Base-by-base conservation (phyloP, 2,329 filamentous ascomycete species). In the Esteya vermicola region DNA sequence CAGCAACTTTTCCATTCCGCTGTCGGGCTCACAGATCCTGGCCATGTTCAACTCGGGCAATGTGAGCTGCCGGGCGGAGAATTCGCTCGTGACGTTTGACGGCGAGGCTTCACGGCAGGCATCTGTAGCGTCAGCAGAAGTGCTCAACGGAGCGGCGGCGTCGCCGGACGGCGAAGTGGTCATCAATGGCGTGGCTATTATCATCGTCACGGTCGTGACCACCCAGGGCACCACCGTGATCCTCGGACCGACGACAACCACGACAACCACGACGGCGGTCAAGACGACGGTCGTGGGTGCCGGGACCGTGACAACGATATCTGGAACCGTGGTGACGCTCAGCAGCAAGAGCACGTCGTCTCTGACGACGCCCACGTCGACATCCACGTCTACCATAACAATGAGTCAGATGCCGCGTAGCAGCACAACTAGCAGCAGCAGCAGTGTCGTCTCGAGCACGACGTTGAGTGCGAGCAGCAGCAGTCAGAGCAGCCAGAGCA, bases 61-160 rank as follows among this genome's bases (percentile, higher is more conserved):
- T 47, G 64, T 94, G 14, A 86, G 82, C 40, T 98, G 91, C 57
- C 75, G 75, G 9, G 75, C 79, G 0, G 81, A 95, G 56, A 96
- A 96, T 51, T 80, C 85, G 0, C 68, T 98, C 4, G 80, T 96
- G 14, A 85, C 83, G 0, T 93, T 95, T 56, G 73, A 83, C 49
- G 80, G 78, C 5, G 57, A 58, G 41, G 58, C 62, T 3, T 54
- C 58, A 4, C 58, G 64, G 23, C 47, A 53, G 13, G 56, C n/a
- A n/a, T n/a, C n/a, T n/a, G n/a, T n/a, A n/a, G n/a, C n/a, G n/a
- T n/a, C n/a, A n/a, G n/a, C n/a, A n/a, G n/a, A n/a, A n/a, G n/a
- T n/a, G n/a, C n/a, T n/a, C n/a, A n/a, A n/a, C n/a, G n/a, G n/a
- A n/a, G n/a, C n/a, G n/a, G n/a, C n/a, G n/a, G n/a, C n/a, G n/a